Percentiles rank a stretch among this genome's conserved stretches.
Evolutionary conservation across 2,329 filamentous ascomycete genomes (phyloP).

Genomic region (Exophiala mesophila): DNA sequence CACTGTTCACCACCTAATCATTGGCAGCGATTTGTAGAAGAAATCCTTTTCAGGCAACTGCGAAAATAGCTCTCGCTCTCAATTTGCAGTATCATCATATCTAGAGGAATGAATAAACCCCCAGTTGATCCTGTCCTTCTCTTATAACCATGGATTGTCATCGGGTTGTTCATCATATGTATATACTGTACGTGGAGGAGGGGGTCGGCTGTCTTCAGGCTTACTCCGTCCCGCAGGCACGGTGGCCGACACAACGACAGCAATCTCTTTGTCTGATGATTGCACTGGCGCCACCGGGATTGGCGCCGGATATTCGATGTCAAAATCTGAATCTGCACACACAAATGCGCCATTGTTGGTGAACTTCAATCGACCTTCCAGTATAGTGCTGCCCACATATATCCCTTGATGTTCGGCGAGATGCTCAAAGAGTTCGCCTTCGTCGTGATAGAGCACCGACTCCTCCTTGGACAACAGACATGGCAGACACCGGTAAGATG

Average conservation of each 20-base stretch:
- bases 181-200: not conserved
- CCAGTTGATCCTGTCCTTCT: too few species aligned
- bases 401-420: slow-evolving; percentile 10
- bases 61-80: not conserved
- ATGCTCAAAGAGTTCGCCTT: slow-evolving; percentile 6
- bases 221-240: not conserved
- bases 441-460: slow-evolving; percentile 3
- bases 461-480: slow-evolving; percentile 10
- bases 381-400: slow-evolving; percentile 1
- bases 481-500: slow-evolving; percentile 12
- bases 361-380: slow-evolving; percentile 10
- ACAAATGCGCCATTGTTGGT: slow-evolving; percentile 7
- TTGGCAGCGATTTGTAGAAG: too few species aligned
- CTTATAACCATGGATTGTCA: slow-evolving; percentile 12
- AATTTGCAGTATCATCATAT: too few species aligned
- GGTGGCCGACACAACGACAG: slow-evolving; percentile 8
- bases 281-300: not conserved
- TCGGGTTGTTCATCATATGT: slow-evolving; percentile 3
- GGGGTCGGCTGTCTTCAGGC: not conserved
- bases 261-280: slow-evolving; percentile 3
- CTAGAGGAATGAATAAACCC: too few species aligned
- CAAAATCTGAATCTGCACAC: slow-evolving; percentile 3
- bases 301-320: slow-evolving; percentile 4
- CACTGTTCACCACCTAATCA: too few species aligned
- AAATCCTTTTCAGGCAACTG: not conserved